Base-by-base conservation (phyloP, 148 eudicot genomes). In the Rhododendron griersonianum region DNA sequence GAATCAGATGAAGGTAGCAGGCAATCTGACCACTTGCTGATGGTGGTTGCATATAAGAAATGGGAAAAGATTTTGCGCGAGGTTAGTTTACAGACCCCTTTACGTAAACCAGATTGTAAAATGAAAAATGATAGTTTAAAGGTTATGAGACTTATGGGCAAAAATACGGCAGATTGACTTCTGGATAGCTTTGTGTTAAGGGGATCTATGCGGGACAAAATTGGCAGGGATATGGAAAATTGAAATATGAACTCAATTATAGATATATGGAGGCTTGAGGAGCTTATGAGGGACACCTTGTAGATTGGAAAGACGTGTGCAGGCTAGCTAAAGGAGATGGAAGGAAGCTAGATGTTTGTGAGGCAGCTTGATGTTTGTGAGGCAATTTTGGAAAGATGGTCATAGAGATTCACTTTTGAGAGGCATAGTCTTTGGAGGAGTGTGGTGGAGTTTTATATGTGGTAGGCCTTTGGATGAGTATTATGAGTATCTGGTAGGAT, bases 21-120 rank as follows among this genome's bases (percentile, higher is more conserved):
- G 88, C 93, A 94, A 86, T 96, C 99, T 84, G 99, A 96, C 90
- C 99, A 96, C 89, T 89, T 95, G 59, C 86, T 96, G 73, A 95
- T 96, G 99, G 88, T 93, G 95, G 89, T 95, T 90, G 95, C 99
- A 82, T 96, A 93, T 85, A 85, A 87, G 45, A 96, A 96, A 85
- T 96, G 99, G 99, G 98, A 94, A 83, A 96, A 90, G 86, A 89
- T 95, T 86, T 87, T 93, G 23, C 89, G 87, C 65, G 93, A 91
- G 94, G 98, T 94, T 88, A 87, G 89, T 86, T 41, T 50, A 77
- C 78, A 19, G 16, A 6, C 39, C 18, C 25, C 53, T 50, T 16
- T 44, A 59, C 25, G 28, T 28, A 7, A 30, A 47, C 21, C 16
- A 33, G 76, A 33, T 84, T 19, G 16, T 30, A 44, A 71, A 83